Evolutionary conservation across 176 grass and related monocot species (phyloP).

Genomic region (Triticum dicoccoides): DNA sequence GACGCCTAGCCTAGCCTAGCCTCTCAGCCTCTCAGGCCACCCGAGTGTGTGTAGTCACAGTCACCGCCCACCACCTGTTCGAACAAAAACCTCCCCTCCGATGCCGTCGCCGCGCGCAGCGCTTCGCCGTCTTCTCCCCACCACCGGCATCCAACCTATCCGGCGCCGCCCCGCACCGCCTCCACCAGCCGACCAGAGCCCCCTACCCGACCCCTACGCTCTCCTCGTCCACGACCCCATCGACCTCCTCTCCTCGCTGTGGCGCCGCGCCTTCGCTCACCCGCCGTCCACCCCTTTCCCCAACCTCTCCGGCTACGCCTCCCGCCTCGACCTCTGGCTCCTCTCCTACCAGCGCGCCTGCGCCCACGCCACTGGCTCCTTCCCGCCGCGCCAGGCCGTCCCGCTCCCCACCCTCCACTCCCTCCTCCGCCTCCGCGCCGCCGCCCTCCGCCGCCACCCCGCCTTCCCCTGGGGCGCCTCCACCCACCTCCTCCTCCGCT

Average conservation of each 20-base stretch:
- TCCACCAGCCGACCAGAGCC: not conserved
- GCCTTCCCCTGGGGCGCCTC: slow-evolving; percentile 80
- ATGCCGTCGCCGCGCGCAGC: slow-evolving; percentile 22
- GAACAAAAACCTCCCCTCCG: slow-evolving; percentile 28
- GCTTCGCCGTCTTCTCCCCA: slow-evolving; percentile 40
- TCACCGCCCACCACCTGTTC: slow-evolving; percentile 32
- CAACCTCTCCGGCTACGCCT: slow-evolving; percentile 86
- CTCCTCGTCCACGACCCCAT: slow-evolving; percentile 84
- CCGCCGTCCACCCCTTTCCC: slow-evolving; percentile 44
- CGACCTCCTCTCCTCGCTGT: slow-evolving; percentile 67
- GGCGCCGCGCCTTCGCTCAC: slow-evolving; percentile 74
- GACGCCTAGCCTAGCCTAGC: not conserved
- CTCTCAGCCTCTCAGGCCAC: not conserved
- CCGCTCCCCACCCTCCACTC: slow-evolving; percentile 62
- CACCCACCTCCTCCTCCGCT: slow-evolving; percentile 69
- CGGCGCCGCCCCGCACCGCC: slow-evolving; percentile 6
- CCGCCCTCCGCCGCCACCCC: slow-evolving; percentile 49
- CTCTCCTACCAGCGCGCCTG: slow-evolving; percentile 88
- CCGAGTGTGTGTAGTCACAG: not conserved
- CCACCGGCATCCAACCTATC: not conserved
- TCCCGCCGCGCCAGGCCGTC: slow-evolving; percentile 61
- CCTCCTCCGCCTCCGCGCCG: slow-evolving; percentile 66
- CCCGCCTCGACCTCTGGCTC: slow-evolving; percentile 85
- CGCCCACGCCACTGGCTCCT: slow-evolving; percentile 80
- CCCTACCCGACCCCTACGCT: slow-evolving; percentile 55